Conservation (phyloP, 1,139 yeast genomes). For the Yamadazyma spencermartinsiae region DNA sequence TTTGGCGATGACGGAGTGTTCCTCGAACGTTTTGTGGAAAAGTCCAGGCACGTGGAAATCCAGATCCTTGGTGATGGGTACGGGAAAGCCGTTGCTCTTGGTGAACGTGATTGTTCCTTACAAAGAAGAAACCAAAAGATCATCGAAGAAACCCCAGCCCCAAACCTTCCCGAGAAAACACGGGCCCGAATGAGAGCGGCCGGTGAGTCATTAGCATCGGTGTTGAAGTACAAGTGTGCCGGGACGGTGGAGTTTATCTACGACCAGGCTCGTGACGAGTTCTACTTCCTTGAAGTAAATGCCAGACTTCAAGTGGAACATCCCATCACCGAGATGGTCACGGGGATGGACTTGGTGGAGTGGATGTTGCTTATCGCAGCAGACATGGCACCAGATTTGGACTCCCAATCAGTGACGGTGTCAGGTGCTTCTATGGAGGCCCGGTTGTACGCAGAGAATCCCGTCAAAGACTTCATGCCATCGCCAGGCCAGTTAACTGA, state of each 20-base stretch:
- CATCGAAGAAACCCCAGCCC: slow-evolving; percentile 98
- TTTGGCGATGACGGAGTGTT: slow-evolving; percentile 96
- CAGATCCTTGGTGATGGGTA: slow-evolving; percentile 95
- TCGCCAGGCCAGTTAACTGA: slow-evolving; percentile 93
- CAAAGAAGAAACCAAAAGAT: slow-evolving; percentile 97
- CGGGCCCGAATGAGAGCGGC: slow-evolving; percentile 76
- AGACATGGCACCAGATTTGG: slow-evolving; percentile 78
- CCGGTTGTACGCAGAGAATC: slow-evolving; percentile 93
- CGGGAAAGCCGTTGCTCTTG: slow-evolving; percentile 89
- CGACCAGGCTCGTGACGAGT: slow-evolving; percentile 81
- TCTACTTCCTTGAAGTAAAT: slow-evolving; percentile 93
- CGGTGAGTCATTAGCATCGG: slow-evolving; percentile 76
- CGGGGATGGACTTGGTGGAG: slow-evolving; percentile 92
- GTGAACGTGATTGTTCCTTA: slow-evolving; percentile 96
- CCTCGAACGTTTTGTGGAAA: slow-evolving; percentile 88
- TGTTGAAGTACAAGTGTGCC: slow-evolving; percentile 90
- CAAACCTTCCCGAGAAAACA: slow-evolving; percentile 79
- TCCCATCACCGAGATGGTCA: slow-evolving; percentile 93
- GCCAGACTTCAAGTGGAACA: slow-evolving; percentile 98
- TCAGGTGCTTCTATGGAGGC: slow-evolving; percentile 96
- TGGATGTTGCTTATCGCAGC: slow-evolving; percentile 96
- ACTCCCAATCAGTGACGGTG: slow-evolving; percentile 49
- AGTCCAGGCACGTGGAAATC: slow-evolving; percentile 94
- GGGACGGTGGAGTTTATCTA: slow-evolving; percentile 97
- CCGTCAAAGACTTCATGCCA: slow-evolving; percentile 91